These are phyloP conservation scores for Pachysandra terminalis DNA, from an alignment of 164 flowering plant genomes.

Conservation along the genomic window DNA sequence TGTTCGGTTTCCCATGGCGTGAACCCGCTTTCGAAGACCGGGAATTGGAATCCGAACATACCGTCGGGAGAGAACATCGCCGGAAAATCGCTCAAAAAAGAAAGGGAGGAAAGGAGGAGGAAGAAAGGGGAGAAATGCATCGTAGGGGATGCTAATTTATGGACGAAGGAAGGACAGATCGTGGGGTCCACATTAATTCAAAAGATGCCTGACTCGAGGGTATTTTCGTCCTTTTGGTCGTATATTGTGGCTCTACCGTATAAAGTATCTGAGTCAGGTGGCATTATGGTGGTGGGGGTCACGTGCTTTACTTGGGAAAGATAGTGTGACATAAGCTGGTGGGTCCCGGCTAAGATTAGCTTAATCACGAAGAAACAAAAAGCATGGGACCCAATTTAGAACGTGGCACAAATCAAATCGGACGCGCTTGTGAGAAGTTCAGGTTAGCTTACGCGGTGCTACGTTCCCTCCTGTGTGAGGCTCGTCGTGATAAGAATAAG, in stretches of 20 bases:
- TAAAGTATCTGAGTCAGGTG: slow-evolving; percentile 64
- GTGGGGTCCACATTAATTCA: not conserved
- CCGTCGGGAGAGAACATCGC: slow-evolving; percentile 41
- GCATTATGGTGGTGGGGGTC: too few species aligned
- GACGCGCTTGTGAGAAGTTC: too few species aligned
- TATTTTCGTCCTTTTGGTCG: too few species aligned
- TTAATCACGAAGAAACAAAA: slow-evolving; percentile 25
- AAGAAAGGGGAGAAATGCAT: slow-evolving; percentile 69
- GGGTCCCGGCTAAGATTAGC: slow-evolving; percentile 12
- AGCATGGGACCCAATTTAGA: slow-evolving; percentile 2
- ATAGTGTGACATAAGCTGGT: slow-evolving; percentile 1
- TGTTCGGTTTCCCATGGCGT: slow-evolving; percentile 46
- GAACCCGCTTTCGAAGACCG: slow-evolving; percentile 34
- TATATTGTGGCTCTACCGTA: too few species aligned
- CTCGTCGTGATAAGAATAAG: too few species aligned
- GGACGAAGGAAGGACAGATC: slow-evolving; percentile 15
- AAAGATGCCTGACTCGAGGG: too few species aligned
- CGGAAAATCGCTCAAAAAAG: too few species aligned
- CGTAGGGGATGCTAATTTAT: slow-evolving; percentile 49
- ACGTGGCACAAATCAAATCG: too few species aligned
- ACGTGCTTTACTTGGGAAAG: too few species aligned
- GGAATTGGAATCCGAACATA: slow-evolving; percentile 17
- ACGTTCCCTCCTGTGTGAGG: too few species aligned
- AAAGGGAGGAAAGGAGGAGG: slow-evolving; percentile 26
- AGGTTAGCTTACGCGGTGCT: too few species aligned